Conservation (phyloP, 768 basidiomycete species). For the Podaxis mareebaensis region DNA sequence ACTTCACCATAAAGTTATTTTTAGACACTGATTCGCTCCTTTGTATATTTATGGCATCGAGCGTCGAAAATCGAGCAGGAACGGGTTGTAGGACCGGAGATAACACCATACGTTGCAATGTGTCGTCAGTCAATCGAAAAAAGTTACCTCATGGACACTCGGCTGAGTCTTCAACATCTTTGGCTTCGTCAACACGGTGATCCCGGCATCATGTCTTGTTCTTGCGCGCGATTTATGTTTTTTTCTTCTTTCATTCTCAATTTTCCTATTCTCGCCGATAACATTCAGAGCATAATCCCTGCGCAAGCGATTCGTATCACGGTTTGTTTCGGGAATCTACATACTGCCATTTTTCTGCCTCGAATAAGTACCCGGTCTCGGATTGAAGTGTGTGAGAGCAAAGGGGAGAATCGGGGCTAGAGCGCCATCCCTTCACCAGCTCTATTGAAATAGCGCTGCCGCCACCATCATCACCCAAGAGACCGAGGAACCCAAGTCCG, state of each 20-base stretch:
- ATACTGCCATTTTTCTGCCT: neutral
- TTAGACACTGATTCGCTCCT: neutral
- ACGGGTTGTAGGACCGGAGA: neutral
- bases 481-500: conserved; percentile 4
- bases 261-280: neutral
- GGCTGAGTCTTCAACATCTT: neutral
- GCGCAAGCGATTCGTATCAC: neutral
- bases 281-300: neutral
- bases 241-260: neutral
- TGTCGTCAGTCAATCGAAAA: neutral
- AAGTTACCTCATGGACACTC: neutral
- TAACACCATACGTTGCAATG: neutral
- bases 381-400: neutral
- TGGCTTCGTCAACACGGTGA: neutral
- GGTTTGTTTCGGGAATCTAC: neutral
- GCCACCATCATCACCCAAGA: neutral
- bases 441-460: neutral
- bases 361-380: neutral
- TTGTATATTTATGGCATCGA: neutral
- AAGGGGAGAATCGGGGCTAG: neutral
- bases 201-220: neutral
- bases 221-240: neutral
- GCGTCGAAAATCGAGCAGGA: neutral
- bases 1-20: neutral
- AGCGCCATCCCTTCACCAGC: neutral